Base-by-base conservation (phyloP, 768 basidiomycete species). In the Sistotremastrum niveocremeum region DNA sequence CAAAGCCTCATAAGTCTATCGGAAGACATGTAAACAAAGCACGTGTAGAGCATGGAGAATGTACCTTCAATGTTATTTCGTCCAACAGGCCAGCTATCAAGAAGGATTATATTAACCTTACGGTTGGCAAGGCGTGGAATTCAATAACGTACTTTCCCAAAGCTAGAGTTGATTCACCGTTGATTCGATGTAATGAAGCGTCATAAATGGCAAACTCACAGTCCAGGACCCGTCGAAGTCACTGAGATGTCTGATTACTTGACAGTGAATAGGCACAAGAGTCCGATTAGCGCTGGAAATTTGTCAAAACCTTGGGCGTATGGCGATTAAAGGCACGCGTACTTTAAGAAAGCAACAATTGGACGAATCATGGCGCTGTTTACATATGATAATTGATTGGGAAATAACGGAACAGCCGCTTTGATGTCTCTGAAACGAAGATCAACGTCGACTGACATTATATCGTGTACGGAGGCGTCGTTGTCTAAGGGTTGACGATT, bases 331-430 rank as follows among this genome's bases (percentile, higher is more conserved):
- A 20, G 34, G 46, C 5, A 37, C 41, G 4, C 81, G 49, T 55
- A 93, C 91, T 95, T 95, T 80, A 97, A 93, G 59, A 99, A 99
- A 1, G 90, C 94, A 10, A 98, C 95, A 51, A 99, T 97, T 3
- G 95, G 93, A 54, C 95, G 62, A 41, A 95, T 83, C 29, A 98
- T 66, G 20, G 95, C 95, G 56, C 81, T 86, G 56, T 94, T 95
- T 50, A 87, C 82, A 56, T 94, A 88, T 39, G 86, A 86, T 47
- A 99, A 60, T 57, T 95, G 87, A 39, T 71, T 72, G 33, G 89
- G 80, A 65, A 93, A 97, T 43, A 94, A 73, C 1, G 95, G 95
- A 8, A 99, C 87, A 28, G 79, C 84, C 37, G 95, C 93, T 64
- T 97, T 97, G 58, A 99, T 58, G 63, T 99, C 95, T 42, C 91